Evolutionary conservation across 2,329 filamentous ascomycete genomes (phyloP), one percentile per base, ranked within the genome.

Genomic region (Fusarium humuli): DNA sequence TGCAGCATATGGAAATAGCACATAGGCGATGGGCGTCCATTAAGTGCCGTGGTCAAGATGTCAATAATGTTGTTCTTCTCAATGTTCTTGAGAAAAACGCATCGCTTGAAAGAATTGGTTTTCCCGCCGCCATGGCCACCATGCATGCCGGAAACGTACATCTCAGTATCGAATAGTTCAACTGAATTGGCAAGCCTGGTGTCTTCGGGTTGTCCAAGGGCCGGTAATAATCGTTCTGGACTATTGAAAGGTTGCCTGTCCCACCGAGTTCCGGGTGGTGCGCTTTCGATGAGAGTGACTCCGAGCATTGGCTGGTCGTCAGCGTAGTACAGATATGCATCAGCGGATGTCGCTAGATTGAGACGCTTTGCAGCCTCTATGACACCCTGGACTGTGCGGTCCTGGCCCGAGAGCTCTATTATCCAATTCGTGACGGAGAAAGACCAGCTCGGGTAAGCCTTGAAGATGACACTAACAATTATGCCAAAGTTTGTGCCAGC

Each of bases 1-100:
- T 90, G 88, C 11, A 91, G 77, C 7, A 91, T 73, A 81, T 91
- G 88, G 50, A 91, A 77, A 78, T 91, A 91, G 76, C 87, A 90
- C 16, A 87, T 73, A 41, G 82, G 78, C 0, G 86, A 82, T 4
- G 88, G 87, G 44, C 85, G 82, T 64, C 65, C 77, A 45, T 82
- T 61, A 7, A 90, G 20, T 7, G 87, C 86, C 4, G 72, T 60
- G 16, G 84, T 58, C 46, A 91, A 77, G 7, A 71, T 70, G 2
- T 78, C 48, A 25, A 76, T 72, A 1, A 87, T 41, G 3, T 76
- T 56, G 4, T 3, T 41, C 52, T 57, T 61, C 65, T 80, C 80
- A 14, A 90, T 84, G 40, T 73, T 0, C 61, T 85, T 86, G 10
- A 91, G 76, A 71, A 91, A 90, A 30, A 91, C 44, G 74, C 88